Evolutionary conservation across 441 rosid species (phyloP).

Genomic region (Erysimum pusillum): DNA sequence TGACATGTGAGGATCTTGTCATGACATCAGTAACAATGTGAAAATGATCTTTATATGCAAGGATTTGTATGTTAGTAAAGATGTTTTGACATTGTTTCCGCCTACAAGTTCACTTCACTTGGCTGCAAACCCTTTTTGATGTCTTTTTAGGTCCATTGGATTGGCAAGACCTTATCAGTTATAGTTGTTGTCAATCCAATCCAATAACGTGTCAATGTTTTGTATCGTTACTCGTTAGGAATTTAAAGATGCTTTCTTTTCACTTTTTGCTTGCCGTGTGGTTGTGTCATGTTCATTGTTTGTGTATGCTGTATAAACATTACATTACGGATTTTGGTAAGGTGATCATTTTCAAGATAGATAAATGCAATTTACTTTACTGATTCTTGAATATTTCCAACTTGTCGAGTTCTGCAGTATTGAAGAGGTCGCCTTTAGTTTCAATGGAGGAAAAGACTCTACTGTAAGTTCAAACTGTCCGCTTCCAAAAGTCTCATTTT

Average conservation of each 20-base stretch:
- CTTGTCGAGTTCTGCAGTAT: slow-evolving; percentile 55
- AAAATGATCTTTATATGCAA: too few species aligned
- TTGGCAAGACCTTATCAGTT: background rate
- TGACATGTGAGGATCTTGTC: slow-evolving; percentile 4
- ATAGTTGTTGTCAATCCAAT: background rate
- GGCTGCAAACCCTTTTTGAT: slow-evolving; percentile 1
- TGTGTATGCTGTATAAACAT: too few species aligned
- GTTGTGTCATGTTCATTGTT: too few species aligned
- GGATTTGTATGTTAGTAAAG: background rate
- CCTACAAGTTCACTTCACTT: background rate
- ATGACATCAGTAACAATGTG: background rate
- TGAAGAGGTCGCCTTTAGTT: slow-evolving; percentile 98
- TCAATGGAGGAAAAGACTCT: slow-evolving; percentile 99
- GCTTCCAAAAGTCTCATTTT: slow-evolving; percentile 23
- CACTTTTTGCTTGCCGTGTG: slow-evolving; percentile 28
- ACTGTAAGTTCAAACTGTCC: slow-evolving; percentile 69
- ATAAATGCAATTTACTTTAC: slow-evolving; percentile 10
- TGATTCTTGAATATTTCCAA: slow-evolving; percentile 29
- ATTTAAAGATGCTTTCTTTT: slow-evolving; percentile 27
- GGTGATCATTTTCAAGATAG: background rate
- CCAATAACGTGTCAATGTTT: background rate
- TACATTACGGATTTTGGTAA: slow-evolving; percentile 2
- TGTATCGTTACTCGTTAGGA: background rate
- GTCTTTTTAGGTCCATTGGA: background rate
- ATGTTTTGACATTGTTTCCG: background rate